Evolutionary conservation across 257 asterid genomes (phyloP).

Genomic region (Echites panduratus): DNA sequence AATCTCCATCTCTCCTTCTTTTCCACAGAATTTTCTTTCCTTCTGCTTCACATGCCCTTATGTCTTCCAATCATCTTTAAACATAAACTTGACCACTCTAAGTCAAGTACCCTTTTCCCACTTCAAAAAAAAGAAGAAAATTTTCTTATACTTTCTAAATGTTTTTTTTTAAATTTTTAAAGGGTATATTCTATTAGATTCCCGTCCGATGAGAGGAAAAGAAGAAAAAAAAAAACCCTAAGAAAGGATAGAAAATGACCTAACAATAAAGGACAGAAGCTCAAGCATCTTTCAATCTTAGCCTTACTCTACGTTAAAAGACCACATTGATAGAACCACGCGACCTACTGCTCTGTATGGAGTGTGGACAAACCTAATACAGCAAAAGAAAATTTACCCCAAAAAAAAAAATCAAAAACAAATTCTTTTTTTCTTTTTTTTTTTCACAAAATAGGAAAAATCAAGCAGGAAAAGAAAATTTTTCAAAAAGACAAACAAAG

Average conservation of each 20-base stretch:
- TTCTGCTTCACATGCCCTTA: not conserved
- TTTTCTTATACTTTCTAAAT: no score
- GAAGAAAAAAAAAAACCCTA: not conserved
- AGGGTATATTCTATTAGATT: not conserved
- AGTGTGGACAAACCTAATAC: constrained; percentile 13
- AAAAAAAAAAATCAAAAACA: no score
- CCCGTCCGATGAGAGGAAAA: not conserved
- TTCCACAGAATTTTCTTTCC: not conserved
- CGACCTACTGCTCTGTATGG: constrained; percentile 14
- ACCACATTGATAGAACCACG: constrained; percentile 25
- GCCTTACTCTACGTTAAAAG: constrained; percentile 19
- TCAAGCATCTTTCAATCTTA: constrained; percentile 31
- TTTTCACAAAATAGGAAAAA: no score
- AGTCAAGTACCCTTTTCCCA: not conserved
- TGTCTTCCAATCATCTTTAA: not conserved
- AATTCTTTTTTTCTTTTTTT: no score
- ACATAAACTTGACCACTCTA: no score
- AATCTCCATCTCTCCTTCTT: constrained; percentile 8
- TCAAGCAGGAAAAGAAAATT: not conserved
- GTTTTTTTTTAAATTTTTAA: not conserved
- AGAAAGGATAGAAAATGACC: constrained; percentile 27
- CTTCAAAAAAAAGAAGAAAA: not conserved
- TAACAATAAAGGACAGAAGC: constrained; percentile 22
- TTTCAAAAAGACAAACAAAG: not conserved
- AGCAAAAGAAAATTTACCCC: not conserved